Evolutionary conservation across 2,329 filamentous ascomycete genomes (phyloP), one percentile per base, ranked within the genome.

Genomic region (Ceratocystis destructans): DNA sequence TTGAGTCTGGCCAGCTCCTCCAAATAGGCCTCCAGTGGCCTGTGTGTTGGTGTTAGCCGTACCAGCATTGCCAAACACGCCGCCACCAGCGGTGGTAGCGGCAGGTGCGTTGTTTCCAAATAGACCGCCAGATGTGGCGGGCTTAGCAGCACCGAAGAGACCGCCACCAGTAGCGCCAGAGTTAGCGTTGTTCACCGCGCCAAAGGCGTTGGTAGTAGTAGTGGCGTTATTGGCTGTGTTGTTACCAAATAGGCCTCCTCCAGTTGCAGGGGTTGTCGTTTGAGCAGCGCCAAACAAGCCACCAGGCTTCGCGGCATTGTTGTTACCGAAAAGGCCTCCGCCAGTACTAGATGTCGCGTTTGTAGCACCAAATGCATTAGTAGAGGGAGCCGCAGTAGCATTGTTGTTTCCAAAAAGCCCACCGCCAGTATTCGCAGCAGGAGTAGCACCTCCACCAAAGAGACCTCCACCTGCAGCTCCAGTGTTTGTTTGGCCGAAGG

Each of bases 231-330:
- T 65, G 37, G 37, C 12, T 15, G 37, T 4, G 48, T 74, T 75
- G 62, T 77, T 69, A 71, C 78, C 79, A 63, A 83, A 82, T 5
- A 81, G 71, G 15, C 77, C 76, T 20, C 77, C 77, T n/a, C 76
- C 74, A 61, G 77, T 71, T n/a, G 62, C 65, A 4, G 66, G 53
- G 25, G 55, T 59, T 8, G 25, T 59, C 28, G 61, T 7, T 28
- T 46, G 62, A 31, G 73, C 64, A 64, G 69, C 68, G 1, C 82
- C 82, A 66, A 86, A 86, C 2, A 84, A 73, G 1, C 81, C 77
- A 4, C 76, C 76, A 25, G 76, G 72, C 44, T 76, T 72, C 37
- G 73, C 70, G 57, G 73, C 71, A 80, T 78, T 62, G 73, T 73
- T 17, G 76, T 61, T 68, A 37, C 68, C 75, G 64, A 81, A 82